These are phyloP conservation scores for Retiboletus fuscus DNA, from an alignment of 1,284 basidiomycete species.

Conservation along the genomic window DNA sequence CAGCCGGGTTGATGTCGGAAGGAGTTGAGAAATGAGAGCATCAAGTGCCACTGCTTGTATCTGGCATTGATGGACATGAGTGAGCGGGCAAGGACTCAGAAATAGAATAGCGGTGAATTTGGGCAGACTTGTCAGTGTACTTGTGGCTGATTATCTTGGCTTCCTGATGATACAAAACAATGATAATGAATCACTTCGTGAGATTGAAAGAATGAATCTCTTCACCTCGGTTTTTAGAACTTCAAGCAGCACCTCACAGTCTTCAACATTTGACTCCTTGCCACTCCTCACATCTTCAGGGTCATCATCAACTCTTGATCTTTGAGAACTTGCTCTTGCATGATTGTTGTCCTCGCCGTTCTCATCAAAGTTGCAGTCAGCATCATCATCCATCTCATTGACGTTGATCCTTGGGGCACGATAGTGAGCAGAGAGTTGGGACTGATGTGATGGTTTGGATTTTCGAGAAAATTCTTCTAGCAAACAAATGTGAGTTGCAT, in stretches of 20 bases:
- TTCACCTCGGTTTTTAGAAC: too few relatives aligned
- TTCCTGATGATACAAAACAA: too few relatives aligned
- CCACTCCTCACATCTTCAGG: too few relatives aligned
- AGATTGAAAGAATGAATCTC: too few relatives aligned
- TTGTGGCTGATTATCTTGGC: too few relatives aligned
- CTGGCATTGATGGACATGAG: not conserved
- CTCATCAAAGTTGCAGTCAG: not conserved
- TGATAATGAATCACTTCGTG: too few relatives aligned
- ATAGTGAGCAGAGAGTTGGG: not conserved
- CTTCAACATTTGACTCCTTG: too few relatives aligned
- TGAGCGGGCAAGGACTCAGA: not conserved
- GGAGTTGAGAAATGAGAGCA: not conserved
- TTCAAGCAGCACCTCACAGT: too few relatives aligned
- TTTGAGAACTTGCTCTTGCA: too few relatives aligned
- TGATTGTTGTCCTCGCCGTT: not conserved
- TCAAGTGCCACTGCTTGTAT: not conserved
- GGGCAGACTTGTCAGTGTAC: too few relatives aligned
- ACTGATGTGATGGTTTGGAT: not conserved
- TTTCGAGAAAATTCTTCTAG: not conserved
- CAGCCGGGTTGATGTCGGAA: not conserved
- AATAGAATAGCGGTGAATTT: not conserved
- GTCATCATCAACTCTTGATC: too few relatives aligned
- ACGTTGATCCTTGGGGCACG: not conserved
- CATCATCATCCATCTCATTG: conserved; percentile 2
- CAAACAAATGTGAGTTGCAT: not conserved